Evolutionary conservation across 441 rosid species (phyloP).

Genomic region (Pelargonium cotyledonis): DNA sequence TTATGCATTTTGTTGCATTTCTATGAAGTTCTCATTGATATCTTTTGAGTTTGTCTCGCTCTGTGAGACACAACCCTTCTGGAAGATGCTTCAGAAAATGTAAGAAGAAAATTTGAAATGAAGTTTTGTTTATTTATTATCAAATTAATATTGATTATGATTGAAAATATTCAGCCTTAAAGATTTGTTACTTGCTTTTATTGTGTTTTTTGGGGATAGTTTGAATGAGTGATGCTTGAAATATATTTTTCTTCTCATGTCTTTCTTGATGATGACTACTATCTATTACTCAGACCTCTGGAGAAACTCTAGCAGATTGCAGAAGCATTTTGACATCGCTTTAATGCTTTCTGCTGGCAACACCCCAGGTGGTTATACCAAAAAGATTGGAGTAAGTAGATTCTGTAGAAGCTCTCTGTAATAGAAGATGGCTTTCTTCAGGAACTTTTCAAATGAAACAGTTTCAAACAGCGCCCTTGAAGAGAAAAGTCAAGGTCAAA

Average conservation of each 20-base stretch:
- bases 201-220: not conserved
- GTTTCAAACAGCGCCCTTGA: slow-evolving; percentile 51
- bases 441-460: slow-evolving; percentile 58
- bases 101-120: slow-evolving; percentile 3
- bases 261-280: not conserved
- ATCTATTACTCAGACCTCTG: slow-evolving; percentile 4
- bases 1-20: not conserved
- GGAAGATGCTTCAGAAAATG: not conserved
- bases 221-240: slow-evolving; percentile 4
- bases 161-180: not conserved
- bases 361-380: not conserved
- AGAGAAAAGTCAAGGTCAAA: slow-evolving; percentile 51
- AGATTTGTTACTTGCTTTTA: not conserved
- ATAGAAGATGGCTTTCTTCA: slow-evolving; percentile 76
- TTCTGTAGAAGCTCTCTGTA: slow-evolving; percentile 31
- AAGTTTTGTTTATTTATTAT: not conserved
- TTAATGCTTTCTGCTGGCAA: slow-evolving; percentile 4
- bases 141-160: slow-evolving; percentile 1
- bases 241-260: not conserved
- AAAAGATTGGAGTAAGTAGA: slow-evolving; percentile 3
- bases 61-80: too few relatives aligned
- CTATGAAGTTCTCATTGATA: not conserved
- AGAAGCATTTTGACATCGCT: not conserved
- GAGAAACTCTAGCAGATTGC: slow-evolving; percentile 2
- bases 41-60: not conserved